Conservation (phyloP, 495 filamentous ascomycete species). For the Aspergillus bertholletiae region DNA sequence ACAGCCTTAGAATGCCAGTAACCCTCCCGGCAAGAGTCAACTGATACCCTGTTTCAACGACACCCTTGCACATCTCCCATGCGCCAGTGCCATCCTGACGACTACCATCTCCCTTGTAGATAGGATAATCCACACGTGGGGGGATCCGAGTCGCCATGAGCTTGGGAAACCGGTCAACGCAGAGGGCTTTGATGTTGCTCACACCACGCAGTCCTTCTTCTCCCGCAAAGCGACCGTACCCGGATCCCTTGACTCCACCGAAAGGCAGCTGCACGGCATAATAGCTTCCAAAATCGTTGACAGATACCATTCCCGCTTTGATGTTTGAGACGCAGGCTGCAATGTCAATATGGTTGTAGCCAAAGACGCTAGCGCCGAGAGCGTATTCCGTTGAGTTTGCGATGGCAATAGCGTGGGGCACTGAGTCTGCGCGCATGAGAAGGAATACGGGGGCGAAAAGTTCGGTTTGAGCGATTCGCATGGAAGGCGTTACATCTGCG, state of each 20-base stretch:
- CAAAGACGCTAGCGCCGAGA: constrained; percentile 82
- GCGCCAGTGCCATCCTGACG: constrained; percentile 49
- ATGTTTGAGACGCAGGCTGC: constrained; percentile 61
- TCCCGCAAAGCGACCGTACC: constrained; percentile 91
- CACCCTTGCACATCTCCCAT: constrained; percentile 58
- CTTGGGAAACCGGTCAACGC: constrained; percentile 63
- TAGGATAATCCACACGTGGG: constrained; percentile 73
- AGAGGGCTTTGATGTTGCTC: constrained; percentile 84
- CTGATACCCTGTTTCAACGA: constrained; percentile 62
- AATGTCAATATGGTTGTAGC: constrained; percentile 45
- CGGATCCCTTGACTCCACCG: constrained; percentile 79
- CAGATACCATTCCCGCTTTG: constrained; percentile 80
- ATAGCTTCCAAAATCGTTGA: constrained; percentile 91
- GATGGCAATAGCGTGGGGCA: constrained; percentile 60
- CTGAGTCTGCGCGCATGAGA: constrained; percentile 64
- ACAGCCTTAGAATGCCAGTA: constrained; percentile 45
- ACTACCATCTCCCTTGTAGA: constrained; percentile 45
- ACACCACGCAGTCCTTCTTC: constrained; percentile 81
- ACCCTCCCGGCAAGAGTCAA: constrained; percentile 45
- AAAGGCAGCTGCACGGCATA: constrained; percentile 94
- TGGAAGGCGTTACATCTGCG: constrained; percentile 71
- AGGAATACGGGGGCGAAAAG: constrained; percentile 90
- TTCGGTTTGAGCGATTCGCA: constrained; percentile 87
- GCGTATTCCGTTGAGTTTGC: constrained; percentile 77
- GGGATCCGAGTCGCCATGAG: constrained; percentile 72